A percentile compares a stretch with the other conserved stretches of the same genome.
Evolutionary conservation across 2,329 filamentous ascomycete genomes (phyloP).

Genomic region (Aspergillus hiratsukae): DNA sequence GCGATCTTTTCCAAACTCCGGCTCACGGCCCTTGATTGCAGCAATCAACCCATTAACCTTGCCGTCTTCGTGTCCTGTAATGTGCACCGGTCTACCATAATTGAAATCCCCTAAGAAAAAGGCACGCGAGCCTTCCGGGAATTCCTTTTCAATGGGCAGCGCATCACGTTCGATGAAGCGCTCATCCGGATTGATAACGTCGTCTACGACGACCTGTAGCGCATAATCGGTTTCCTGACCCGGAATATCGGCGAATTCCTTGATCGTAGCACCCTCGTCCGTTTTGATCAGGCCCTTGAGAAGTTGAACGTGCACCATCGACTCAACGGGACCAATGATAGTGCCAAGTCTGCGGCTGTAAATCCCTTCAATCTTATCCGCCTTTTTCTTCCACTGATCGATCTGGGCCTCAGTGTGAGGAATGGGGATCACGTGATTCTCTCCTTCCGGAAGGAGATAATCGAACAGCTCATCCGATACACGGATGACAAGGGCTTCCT

Average conservation of each 20-base stretch:
- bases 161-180: conserved; percentile 88
- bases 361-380: conserved; percentile 73
- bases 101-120: conserved; percentile 95
- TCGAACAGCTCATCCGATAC: conserved; percentile 93
- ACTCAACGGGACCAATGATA: conserved; percentile 79
- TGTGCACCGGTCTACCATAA: conserved; percentile 84
- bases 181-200: conserved; percentile 84
- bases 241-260: conserved; percentile 83
- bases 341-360: conserved; percentile 92
- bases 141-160: conserved; percentile 87
- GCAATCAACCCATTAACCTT: conserved; percentile 78
- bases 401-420: conserved; percentile 74
- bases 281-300: conserved; percentile 87
- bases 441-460: conserved; percentile 67
- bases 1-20: conserved; percentile 73
- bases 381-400: conserved; percentile 77
- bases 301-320: conserved; percentile 87
- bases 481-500: conserved; percentile 83
- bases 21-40: conserved; percentile 65
- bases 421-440: conserved; percentile 59
- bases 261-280: conserved; percentile 83
- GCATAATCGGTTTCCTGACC: conserved; percentile 87
- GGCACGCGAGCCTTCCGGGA: conserved; percentile 72
- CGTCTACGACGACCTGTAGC: conserved; percentile 84
- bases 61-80: conserved; percentile 67